Conservation (phyloP, 306 rosid genomes). For the Lablab purpureus region DNA sequence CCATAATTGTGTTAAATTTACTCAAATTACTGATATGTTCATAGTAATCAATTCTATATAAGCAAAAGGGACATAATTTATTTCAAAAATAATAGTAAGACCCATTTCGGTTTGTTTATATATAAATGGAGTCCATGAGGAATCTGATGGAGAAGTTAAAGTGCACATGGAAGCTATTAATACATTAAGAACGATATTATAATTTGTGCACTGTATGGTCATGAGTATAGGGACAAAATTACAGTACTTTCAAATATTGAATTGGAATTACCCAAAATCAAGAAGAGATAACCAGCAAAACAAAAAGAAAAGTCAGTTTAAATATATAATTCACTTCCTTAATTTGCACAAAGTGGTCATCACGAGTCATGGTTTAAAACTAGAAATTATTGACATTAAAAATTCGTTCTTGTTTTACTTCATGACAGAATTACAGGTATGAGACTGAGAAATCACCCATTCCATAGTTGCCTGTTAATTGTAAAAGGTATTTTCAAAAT, state of each 20-base stretch:
- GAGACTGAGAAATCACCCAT: not conserved
- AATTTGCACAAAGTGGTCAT: slow-evolving; percentile 33
- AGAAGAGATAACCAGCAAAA: slow-evolving; percentile 37
- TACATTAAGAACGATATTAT: slow-evolving; percentile 32
- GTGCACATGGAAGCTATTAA: slow-evolving; percentile 63
- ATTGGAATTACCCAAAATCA: slow-evolving; percentile 44
- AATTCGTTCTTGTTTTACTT: not conserved
- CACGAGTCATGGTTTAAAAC: not conserved
- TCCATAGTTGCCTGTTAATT: not conserved
- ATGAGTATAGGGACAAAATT: slow-evolving; percentile 52
- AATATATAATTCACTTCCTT: slow-evolving; percentile 19
- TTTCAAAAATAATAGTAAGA: slow-evolving; percentile 28
- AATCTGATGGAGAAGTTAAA: slow-evolving; percentile 57
- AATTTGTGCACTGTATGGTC: slow-evolving; percentile 56
- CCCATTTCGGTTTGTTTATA: slow-evolving; percentile 46
- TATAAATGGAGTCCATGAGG: slow-evolving; percentile 36
- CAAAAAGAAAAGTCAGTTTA: not conserved
- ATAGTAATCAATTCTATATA: slow-evolving; percentile 20
- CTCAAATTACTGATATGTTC: not conserved
- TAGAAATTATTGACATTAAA: slow-evolving; percentile 16
- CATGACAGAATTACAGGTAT: not conserved
- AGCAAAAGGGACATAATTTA: slow-evolving; percentile 43
- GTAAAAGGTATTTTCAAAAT: slow-evolving; percentile 20
- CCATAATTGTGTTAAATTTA: not conserved
- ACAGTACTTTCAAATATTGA: slow-evolving; percentile 42